Conservation (phyloP, 2,329 filamentous ascomycete species). For the Fusarium albosuccineum region DNA sequence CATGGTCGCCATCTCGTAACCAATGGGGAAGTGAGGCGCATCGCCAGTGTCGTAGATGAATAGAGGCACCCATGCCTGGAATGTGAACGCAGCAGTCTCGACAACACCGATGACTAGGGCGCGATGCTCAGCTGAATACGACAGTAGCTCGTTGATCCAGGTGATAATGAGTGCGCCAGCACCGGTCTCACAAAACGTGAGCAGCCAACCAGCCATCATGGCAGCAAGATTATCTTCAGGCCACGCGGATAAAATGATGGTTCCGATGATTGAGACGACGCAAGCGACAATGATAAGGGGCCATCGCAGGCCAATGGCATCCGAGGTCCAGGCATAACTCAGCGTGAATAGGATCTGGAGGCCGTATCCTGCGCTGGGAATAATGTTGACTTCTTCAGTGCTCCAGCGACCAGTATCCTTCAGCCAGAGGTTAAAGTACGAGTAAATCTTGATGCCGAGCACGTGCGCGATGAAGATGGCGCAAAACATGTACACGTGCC, state of each 20-base stretch:
- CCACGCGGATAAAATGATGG: slow-evolving; percentile 52
- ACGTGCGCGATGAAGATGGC: slow-evolving; percentile 51
- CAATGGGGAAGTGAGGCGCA: slow-evolving; percentile 56
- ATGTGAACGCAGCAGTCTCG: slow-evolving; percentile 59
- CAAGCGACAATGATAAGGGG: slow-evolving; percentile 66
- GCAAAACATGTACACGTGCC: slow-evolving; percentile 51
- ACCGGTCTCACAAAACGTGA: slow-evolving; percentile 53
- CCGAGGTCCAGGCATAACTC: slow-evolving; percentile 68
- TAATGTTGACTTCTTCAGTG: slow-evolving; percentile 62
- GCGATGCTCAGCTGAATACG: slow-evolving; percentile 61
- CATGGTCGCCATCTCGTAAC: slow-evolving; percentile 51
- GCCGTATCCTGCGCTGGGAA: slow-evolving; percentile 58
- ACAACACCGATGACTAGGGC: slow-evolving; percentile 64
- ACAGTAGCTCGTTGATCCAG: slow-evolving; percentile 63
- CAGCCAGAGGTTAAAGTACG: slow-evolving; percentile 52
- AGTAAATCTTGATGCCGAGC: slow-evolving; percentile 51
- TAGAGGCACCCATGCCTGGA: slow-evolving; percentile 59
- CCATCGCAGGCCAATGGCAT: slow-evolving; percentile 65
- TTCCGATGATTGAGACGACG: slow-evolving; percentile 51
- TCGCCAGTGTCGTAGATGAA: slow-evolving; percentile 53
- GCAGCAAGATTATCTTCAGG: slow-evolving; percentile 50
- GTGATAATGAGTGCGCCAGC: slow-evolving; percentile 55
- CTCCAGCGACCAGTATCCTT: slow-evolving; percentile 50
- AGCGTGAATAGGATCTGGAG: slow-evolving; percentile 62
- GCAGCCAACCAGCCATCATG: slow-evolving; percentile 54